phyloP scores from a whole-genome alignment of 306 rosid species.

The Prunus mume region DNA sequence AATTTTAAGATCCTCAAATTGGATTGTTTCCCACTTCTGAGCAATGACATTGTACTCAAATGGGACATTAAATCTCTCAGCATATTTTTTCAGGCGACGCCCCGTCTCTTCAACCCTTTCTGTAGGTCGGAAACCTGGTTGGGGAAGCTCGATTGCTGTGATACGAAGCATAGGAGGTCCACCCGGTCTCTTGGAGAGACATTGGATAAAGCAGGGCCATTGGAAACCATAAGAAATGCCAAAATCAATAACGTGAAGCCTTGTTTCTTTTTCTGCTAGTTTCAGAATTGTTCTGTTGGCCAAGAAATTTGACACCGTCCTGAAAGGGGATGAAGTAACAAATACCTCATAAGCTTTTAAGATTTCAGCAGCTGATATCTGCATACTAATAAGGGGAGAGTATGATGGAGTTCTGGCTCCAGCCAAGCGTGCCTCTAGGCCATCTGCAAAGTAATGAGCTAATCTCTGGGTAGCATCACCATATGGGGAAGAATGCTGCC shows the following conservation, averaged over 20 bases:
- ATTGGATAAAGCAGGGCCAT: conserved; percentile 48
- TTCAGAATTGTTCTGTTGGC: conserved; percentile 33
- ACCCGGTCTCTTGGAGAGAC: conserved; percentile 27
- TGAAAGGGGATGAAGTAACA: conserved; percentile 39
- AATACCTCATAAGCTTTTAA: conserved; percentile 24
- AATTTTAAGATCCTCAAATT: conserved; percentile 19
- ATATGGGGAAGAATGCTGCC: conserved; percentile 29
- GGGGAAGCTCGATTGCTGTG: conserved; percentile 45
- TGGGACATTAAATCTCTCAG: conserved; percentile 39
- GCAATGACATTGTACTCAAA: conserved; percentile 39
- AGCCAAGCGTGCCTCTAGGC: conserved; percentile 38
- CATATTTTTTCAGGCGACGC: conserved; percentile 31
- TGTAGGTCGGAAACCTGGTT: conserved; percentile 37
- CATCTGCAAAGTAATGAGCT: conserved; percentile 45
- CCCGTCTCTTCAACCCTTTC: conserved; percentile 37
- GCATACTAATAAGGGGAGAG: conserved; percentile 10
- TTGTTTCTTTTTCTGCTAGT: conserved; percentile 15
- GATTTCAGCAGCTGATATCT: conserved; percentile 34
- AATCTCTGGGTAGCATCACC: conserved; percentile 40
- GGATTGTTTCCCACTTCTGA: conserved; percentile 36
- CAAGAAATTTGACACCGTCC: conserved; percentile 17
- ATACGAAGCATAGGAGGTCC: conserved; percentile 44
- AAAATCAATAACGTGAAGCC: conserved; percentile 41
- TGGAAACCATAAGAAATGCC: conserved; percentile 43
- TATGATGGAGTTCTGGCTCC: conserved; percentile 25